phyloP scores from a whole-genome alignment of 2,329 filamentous ascomycete genomes.

The Capronia coronata region DNA sequence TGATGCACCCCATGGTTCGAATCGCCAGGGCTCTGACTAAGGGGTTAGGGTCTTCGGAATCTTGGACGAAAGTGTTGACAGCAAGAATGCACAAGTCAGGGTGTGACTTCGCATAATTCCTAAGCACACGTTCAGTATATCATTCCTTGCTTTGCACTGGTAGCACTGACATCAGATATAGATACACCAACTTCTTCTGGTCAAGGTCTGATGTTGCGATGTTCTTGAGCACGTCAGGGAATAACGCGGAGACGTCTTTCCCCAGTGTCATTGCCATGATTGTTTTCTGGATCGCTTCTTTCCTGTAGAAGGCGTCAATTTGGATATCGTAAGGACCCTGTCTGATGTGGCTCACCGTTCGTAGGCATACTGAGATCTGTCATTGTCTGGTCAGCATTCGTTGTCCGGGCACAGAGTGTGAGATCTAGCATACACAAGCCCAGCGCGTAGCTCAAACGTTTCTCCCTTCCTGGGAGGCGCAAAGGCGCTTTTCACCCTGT shows the following conservation, averaged over 20 bases:
- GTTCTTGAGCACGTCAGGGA: constrained; percentile 97
- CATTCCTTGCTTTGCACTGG: background rate
- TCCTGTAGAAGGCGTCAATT: constrained; percentile 46
- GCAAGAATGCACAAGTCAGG: constrained; percentile 97
- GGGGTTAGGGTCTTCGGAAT: constrained; percentile 96
- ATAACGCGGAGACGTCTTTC: constrained; percentile 95
- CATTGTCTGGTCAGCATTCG: constrained; percentile 34
- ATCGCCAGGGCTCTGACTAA: constrained; percentile 91
- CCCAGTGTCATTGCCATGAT: constrained; percentile 99
- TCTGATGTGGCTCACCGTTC: constrained; percentile 56
- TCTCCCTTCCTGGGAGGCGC: constrained; percentile 91
- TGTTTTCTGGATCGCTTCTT: constrained; percentile 98
- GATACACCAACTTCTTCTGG: constrained; percentile 98
- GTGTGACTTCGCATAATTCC: constrained; percentile 99
- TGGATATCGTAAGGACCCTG: constrained; percentile 21
- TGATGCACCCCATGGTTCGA: constrained; percentile 95
- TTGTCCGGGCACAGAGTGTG: constrained; percentile 15
- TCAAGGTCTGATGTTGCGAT: constrained; percentile 92
- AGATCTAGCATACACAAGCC: constrained; percentile 59
- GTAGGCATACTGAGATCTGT: constrained; percentile 93
- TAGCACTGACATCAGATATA: constrained; percentile 79
- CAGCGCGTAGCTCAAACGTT: constrained; percentile 93
- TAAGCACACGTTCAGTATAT: constrained; percentile 35
- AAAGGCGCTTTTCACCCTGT: constrained; percentile 90
- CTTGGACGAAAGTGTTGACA: constrained; percentile 98